Evolutionary conservation across 495 filamentous ascomycete species (phyloP).

Genomic region (Penicillium maclennaniae): DNA sequence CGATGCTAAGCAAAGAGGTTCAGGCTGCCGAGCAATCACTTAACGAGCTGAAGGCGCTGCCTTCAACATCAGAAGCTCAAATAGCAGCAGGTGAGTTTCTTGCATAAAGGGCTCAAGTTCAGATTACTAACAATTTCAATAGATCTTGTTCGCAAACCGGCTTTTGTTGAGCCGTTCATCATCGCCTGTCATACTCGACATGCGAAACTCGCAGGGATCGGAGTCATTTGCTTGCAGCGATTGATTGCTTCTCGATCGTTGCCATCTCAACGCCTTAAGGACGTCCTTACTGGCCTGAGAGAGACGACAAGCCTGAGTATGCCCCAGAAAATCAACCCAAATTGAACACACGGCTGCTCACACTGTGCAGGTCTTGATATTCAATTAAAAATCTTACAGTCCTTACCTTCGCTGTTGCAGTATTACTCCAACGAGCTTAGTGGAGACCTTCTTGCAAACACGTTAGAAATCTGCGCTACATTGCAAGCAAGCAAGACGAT

Average conservation of each 20-base stretch:
- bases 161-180: constrained; percentile 88
- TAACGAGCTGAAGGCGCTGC: constrained; percentile 79
- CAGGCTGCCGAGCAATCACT: constrained; percentile 93
- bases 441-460: constrained; percentile 73
- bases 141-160: constrained; percentile 79
- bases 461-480: constrained; percentile 85
- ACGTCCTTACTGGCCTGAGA: constrained; percentile 80
- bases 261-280: constrained; percentile 67
- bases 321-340: constrained; percentile 4
- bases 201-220: constrained; percentile 81
- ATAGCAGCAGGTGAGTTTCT: constrained; percentile 70
- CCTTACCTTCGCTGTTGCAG: constrained; percentile 84
- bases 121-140: constrained; percentile 21
- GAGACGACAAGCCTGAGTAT: constrained; percentile 68
- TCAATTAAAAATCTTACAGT: constrained; percentile 93
- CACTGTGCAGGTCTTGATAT: constrained; percentile 71
- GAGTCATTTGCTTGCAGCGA: constrained; percentile 81
- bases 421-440: constrained; percentile 82
- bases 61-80: constrained; percentile 73
- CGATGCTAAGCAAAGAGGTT: constrained; percentile 19
- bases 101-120: neutral
- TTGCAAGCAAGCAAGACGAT: constrained; percentile 85
- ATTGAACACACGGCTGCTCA: constrained; percentile 20
- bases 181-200: constrained; percentile 87
- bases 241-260: constrained; percentile 77